These are phyloP conservation scores for Lavandula angustifolia DNA, from an alignment of 257 asterid species.

Conservation along the genomic window DNA sequence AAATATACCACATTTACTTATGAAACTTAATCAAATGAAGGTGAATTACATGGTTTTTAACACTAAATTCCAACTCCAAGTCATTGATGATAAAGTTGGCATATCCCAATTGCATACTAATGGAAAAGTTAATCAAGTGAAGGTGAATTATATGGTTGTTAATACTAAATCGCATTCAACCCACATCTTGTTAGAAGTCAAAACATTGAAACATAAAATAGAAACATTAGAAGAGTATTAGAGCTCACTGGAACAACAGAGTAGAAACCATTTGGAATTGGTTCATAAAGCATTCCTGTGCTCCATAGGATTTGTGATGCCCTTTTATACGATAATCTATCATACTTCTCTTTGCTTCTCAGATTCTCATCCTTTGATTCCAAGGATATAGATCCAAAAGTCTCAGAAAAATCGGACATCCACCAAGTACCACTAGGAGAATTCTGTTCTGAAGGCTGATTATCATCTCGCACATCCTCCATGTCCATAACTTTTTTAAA, in stretches of 20 bases:
- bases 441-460: conserved; percentile 62
- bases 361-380: conserved; percentile 47
- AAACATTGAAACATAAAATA: conserved; percentile 27
- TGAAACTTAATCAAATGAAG: conserved; percentile 13
- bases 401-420: conserved; percentile 68
- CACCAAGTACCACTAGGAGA: conserved; percentile 64
- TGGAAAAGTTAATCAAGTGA: conserved; percentile 15
- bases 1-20: conserved; percentile 4
- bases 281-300: conserved; percentile 83
- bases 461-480: conserved; percentile 66
- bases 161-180: conserved; percentile 3
- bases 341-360: conserved; percentile 52
- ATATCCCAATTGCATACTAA: conserved; percentile 1
- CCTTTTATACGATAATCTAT: conserved; percentile 44
- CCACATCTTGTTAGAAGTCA: conserved; percentile 3
- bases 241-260: conserved; percentile 87
- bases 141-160: neutral
- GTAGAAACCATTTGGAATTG: conserved; percentile 96
- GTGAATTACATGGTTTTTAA: conserved; percentile 3
- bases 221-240: conserved; percentile 25
- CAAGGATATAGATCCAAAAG: conserved; percentile 76
- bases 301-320: conserved; percentile 94
- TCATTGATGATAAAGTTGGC: neutral
- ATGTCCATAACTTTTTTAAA: conserved; percentile 43
- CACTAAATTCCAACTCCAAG: neutral